Evolutionary conservation across 2,329 filamentous ascomycete genomes (phyloP), one percentile per base, ranked within the genome.

Genomic region (Penicillium brevicompactum): DNA sequence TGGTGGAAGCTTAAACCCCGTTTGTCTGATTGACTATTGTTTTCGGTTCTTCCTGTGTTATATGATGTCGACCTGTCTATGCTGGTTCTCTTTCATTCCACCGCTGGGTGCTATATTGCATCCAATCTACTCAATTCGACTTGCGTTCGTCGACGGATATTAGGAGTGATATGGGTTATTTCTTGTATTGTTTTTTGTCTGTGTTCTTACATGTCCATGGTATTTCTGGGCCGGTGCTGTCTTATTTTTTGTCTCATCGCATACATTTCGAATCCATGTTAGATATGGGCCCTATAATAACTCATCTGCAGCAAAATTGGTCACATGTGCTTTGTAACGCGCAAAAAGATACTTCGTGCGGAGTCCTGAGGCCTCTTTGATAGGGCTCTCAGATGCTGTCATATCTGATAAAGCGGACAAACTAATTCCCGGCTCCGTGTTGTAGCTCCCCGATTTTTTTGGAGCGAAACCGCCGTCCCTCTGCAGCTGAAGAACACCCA

Each of bases 1-100:
- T 95, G 62, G 91, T 94, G 61, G 91, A 96, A 74, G 90, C 89
- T 40, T 94, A 62, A 65, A 55, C 40, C 42, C 24, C 42, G 16
- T 27, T 31, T 46, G 16, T 46, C 47, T 47, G 16, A 38, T 49
- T 55, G 13, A 51, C 34, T 37, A 55, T 51, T 49, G 30, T 56
- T 57, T 57, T 52, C 56, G 54, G 55, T 59, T 58, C 43, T 58
- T 61, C 65, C 45, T 51, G 47, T 57, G 37, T 41, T 32, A 47
- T 40, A 45, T 43, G 38, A 18, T 42, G 22, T 48, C 41, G 37
- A 27, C 46, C 51, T 46, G 22, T 43, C 44, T 48, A 16, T 56
- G 46, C 40, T 55, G 32, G 53, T 34, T 57, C 38, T 41, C 53
- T 46, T 51, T 53, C 55, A 59, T 65, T 51, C 56, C 55, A 38